Evolutionary conservation across 768 basidiomycete genomes (phyloP).

Genomic region (Termitomyces sp.): DNA sequence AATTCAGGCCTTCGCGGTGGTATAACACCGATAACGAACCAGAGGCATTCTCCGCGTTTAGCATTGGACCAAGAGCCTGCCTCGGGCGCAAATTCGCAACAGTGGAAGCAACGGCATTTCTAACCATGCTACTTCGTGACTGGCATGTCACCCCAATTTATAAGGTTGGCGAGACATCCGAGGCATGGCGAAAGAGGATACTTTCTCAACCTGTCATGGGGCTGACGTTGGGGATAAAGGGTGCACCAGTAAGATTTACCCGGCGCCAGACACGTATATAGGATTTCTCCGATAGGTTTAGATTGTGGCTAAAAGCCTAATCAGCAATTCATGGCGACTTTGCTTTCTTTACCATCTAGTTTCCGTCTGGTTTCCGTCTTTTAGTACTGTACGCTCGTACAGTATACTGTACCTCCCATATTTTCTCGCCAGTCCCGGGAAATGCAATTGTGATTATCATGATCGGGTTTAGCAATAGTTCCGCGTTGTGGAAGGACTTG

Average conservation of each 20-base stretch:
- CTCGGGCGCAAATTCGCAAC: constrained; percentile 52
- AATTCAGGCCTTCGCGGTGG: constrained; percentile 47
- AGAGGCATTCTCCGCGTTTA: constrained; percentile 40
- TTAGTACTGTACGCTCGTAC: too few species aligned
- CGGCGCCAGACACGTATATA: constrained; percentile 4
- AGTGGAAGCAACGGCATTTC: constrained; percentile 46
- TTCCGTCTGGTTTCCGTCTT: too few species aligned
- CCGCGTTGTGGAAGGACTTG: too few species aligned
- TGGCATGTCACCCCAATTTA: constrained; percentile 45
- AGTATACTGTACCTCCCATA: too few species aligned
- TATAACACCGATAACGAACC: constrained; percentile 34
- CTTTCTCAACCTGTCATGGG: constrained; percentile 25
- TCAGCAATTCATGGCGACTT: too few species aligned
- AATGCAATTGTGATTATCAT: too few species aligned
- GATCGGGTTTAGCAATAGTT: too few species aligned
- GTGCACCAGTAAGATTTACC: constrained; percentile 26
- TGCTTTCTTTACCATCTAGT: too few species aligned
- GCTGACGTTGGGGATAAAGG: constrained; percentile 28
- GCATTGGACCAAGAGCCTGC: constrained; percentile 45
- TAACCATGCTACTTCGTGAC: constrained; percentile 45
- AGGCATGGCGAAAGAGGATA: constrained; percentile 32
- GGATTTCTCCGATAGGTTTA: neutral
- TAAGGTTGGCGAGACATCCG: constrained; percentile 29
- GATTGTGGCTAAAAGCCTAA: too few species aligned
- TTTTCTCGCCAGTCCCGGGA: too few species aligned